Base-by-base conservation (phyloP, 2,329 filamentous ascomycete genomes). In the Dothideomycetes sp. region DNA sequence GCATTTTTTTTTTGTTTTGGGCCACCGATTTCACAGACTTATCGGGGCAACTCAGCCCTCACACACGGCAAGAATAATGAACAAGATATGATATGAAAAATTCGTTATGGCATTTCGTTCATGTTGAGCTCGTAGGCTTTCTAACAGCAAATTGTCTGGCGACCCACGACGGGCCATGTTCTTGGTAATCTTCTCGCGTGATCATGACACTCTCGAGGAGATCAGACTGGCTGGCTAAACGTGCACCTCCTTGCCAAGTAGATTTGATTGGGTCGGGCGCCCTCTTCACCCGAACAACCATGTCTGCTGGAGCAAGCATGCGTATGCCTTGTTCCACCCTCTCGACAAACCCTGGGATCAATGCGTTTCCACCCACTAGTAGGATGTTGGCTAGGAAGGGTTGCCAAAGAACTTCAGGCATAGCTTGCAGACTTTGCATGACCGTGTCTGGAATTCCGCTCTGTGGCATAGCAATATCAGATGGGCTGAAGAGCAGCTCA, bases 111-210 rank as follows among this genome's bases (percentile, higher is more conserved):
- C n/a, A n/a, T n/a, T n/a, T n/a, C n/a, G n/a, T n/a, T n/a, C n/a
- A n/a, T n/a, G n/a, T n/a, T n/a, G n/a, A n/a, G n/a, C n/a, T 39
- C 11, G 37, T 41, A 12, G 37, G 37, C 17, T 28, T 24, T 20
- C 20, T 36, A 7, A 22, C 23, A 5, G 40, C 40, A 11, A 62
- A 61, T 38, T 51, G 53, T 31, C 57, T 47, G 19, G 53, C 46
- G 10, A 53, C 53, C 59, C 59, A 62, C 10, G 47, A 47, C 32
- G 56, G 52, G n/a, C 91, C 91, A 55, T 87, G 65, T 60, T 98
- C 91, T 37, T 91, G 78, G 59, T 98, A 98, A 56, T 98, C 86
- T 46, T 83, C 74, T 57, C 84, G 85, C 0, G 84, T 91, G n/a
- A 95, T 83, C 2, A 78, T 73, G 10, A 87, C 62, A 34, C 72